Percentiles rank a stretch among this genome's conserved stretches.
phyloP scores from a whole-genome alignment of 2,329 filamentous ascomycete species.

The Fusarium falciforme region DNA sequence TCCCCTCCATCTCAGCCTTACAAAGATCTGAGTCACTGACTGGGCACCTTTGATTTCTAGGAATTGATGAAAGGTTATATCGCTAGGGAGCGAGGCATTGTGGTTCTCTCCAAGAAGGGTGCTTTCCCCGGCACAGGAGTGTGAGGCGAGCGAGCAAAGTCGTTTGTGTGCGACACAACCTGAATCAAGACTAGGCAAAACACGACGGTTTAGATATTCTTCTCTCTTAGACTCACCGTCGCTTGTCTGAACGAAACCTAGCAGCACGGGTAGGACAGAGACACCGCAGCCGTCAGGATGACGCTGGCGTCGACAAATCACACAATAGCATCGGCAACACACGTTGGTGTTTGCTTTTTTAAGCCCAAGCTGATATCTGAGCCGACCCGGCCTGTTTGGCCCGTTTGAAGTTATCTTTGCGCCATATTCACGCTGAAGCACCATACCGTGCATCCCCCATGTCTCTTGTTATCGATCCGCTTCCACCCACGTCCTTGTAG shows the following conservation, averaged over 20 bases:
- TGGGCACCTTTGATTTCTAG: constrained; percentile 57
- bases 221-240: constrained; percentile 13
- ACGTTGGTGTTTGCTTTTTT: constrained; percentile 28
- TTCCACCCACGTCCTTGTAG: constrained; percentile 23
- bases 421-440: constrained; percentile 41
- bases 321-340: constrained; percentile 12
- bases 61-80: constrained; percentile 99
- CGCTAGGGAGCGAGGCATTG: constrained; percentile 85
- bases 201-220: constrained; percentile 11
- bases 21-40: constrained; percentile 50
- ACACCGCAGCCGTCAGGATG: constrained; percentile 21
- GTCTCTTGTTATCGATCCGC: constrained; percentile 21
- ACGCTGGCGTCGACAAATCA: constrained; percentile 40
- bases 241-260: constrained; percentile 6
- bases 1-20: constrained; percentile 36
- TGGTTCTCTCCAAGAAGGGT: constrained; percentile 91
- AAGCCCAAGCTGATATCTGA: constrained; percentile 7
- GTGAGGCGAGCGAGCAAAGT: constrained; percentile 45
- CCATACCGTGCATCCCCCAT: constrained; percentile 40
- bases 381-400: constrained; percentile 7
- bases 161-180: constrained; percentile 14
- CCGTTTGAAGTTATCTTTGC: constrained; percentile 22
- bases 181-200: constrained; percentile 23
- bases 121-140: constrained; percentile 93
- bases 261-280: constrained; percentile 17